Evolutionary conservation across 2,329 filamentous ascomycete species (phyloP).

Genomic region (Xylaria sp.): DNA sequence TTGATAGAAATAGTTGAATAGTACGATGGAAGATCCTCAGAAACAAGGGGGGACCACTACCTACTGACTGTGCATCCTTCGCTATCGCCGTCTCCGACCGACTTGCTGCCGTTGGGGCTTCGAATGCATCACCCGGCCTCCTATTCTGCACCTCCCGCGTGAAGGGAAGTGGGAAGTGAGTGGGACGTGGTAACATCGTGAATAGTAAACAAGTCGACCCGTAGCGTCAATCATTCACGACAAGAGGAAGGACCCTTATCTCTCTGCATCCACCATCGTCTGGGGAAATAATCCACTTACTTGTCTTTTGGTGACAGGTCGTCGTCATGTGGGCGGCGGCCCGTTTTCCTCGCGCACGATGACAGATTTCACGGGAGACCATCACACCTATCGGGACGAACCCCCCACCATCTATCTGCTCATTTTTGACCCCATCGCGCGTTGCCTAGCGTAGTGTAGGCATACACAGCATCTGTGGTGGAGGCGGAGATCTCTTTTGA

Average conservation of each 20-base stretch:
- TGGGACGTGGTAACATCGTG: constrained; percentile 33
- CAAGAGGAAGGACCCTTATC: constrained; percentile 27
- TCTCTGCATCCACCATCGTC: constrained; percentile 29
- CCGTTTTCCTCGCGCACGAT: constrained; percentile 17
- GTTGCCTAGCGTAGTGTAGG: constrained; percentile 3
- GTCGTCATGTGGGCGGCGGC: constrained; percentile 19
- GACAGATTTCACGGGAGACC: constrained; percentile 26
- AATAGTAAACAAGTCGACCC: constrained; percentile 20
- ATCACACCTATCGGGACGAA: constrained; percentile 14
- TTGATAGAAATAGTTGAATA: constrained; percentile 12
- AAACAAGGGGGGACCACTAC: constrained; percentile 5
- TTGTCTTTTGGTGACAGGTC: constrained; percentile 10
- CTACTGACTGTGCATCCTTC: constrained; percentile 27
- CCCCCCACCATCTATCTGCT: constrained; percentile 12
- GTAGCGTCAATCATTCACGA: constrained; percentile 20
- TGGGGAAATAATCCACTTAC: constrained; percentile 26
- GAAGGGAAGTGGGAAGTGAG: constrained; percentile 17
- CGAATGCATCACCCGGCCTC: constrained; percentile 17
- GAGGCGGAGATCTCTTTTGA: constrained; percentile 5
- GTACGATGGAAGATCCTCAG: constrained; percentile 2
- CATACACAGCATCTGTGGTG: constrained; percentile 18
- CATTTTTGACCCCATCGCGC: background rate
- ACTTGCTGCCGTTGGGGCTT: constrained; percentile 17
- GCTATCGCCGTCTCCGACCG: constrained; percentile 32
- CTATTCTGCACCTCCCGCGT: constrained; percentile 13